These are phyloP conservation scores for Phytomonas sp. DNA, from an alignment of 208 protist species.

Conservation along the genomic window DNA sequence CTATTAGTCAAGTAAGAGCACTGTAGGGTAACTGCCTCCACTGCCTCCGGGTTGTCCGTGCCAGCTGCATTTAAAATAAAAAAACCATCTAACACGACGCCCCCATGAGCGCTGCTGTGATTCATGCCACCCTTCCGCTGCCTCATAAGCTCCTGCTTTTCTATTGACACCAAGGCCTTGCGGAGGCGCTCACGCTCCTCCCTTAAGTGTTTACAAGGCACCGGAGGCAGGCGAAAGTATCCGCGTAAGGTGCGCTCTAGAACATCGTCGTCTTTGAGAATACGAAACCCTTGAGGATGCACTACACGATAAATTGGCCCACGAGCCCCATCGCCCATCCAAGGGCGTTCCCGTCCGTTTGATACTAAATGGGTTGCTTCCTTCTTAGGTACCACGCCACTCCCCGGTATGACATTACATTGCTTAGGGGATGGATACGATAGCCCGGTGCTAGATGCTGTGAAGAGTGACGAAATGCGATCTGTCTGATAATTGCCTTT, in stretches of 20 bases:
- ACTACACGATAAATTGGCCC: slow-evolving; percentile 22
- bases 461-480: not conserved
- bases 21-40: slow-evolving; percentile 65
- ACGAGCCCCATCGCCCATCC: not conserved
- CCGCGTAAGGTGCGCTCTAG: slow-evolving; percentile 72
- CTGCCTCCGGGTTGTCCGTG: slow-evolving; percentile 53
- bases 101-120: slow-evolving; percentile 18
- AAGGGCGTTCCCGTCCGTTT: not conserved
- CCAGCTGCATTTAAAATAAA: slow-evolving; percentile 57
- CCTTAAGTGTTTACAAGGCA: slow-evolving; percentile 29
- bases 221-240: slow-evolving; percentile 84
- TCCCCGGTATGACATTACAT: not conserved
- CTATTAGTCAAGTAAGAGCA: slow-evolving; percentile 46
- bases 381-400: not conserved
- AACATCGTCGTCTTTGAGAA: slow-evolving; percentile 61
- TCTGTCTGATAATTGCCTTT: not conserved
- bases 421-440: not conserved
- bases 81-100: slow-evolving; percentile 73
- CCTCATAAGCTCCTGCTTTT: slow-evolving; percentile 29
- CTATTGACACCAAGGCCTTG: slow-evolving; percentile 29
- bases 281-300: slow-evolving; percentile 82
- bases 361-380: not conserved
- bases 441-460: not conserved
- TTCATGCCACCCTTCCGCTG: slow-evolving; percentile 19
- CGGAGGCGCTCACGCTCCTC: slow-evolving; percentile 38